These are phyloP conservation scores for Plasmopara halstedii DNA, from an alignment of 352 stramenopile species.

Conservation along the genomic window DNA sequence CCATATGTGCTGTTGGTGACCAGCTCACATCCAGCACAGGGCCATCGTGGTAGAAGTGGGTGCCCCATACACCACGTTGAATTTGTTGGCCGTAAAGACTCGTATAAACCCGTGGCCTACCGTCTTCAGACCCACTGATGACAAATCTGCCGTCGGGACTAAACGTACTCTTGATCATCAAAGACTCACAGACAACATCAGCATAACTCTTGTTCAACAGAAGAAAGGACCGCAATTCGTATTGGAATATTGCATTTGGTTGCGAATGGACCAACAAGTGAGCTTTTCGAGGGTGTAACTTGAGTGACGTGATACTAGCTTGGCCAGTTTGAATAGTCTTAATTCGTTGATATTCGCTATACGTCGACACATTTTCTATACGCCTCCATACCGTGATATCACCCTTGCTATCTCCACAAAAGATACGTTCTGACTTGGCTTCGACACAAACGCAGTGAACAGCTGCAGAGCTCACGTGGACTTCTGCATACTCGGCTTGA, in stretches of 20 bases:
- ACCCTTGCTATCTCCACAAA: conserved; percentile 48
- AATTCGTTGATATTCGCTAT: conserved; percentile 25
- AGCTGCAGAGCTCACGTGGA: conserved; percentile 25
- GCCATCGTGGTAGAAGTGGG: conserved; percentile 40
- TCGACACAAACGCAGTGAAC: conserved; percentile 52
- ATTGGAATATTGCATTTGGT: conserved; percentile 54
- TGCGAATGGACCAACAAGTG: conserved; percentile 63
- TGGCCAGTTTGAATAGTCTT: conserved; percentile 53
- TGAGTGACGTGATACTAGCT: conserved; percentile 38
- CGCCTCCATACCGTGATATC: conserved; percentile 42
- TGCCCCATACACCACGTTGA: conserved; percentile 41
- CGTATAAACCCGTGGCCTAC: conserved; percentile 40
- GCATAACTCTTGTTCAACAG: conserved; percentile 64
- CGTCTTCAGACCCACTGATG: conserved; percentile 54
- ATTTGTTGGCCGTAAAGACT: conserved; percentile 47
- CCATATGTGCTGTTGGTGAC: conserved; percentile 52
- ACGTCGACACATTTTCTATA: background rate
- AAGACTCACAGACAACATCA: conserved; percentile 36
- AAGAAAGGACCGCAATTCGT: conserved; percentile 66
- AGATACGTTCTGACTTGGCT: conserved; percentile 30
- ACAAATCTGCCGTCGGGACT: conserved; percentile 62
- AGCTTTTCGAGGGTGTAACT: conserved; percentile 53
- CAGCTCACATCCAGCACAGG: conserved; percentile 55
- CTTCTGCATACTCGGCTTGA: conserved; percentile 5
- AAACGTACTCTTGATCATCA: conserved; percentile 44